phyloP scores from a whole-genome alignment of 768 basidiomycete genomes.

The Tulasnella sp. region DNA sequence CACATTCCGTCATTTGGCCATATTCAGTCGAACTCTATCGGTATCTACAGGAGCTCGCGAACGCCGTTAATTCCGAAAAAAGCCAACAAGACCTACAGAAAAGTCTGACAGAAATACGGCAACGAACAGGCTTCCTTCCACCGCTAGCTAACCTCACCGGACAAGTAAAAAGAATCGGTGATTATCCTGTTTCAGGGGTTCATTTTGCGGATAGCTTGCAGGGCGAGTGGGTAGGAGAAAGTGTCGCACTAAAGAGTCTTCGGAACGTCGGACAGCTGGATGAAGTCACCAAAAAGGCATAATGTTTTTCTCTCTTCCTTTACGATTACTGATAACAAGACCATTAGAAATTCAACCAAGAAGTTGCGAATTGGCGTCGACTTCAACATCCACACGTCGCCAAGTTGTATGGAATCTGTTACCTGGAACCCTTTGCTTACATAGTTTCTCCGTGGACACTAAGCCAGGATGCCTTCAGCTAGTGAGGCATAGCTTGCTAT shows the following conservation, averaged over 20 bases:
- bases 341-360: slow-evolving; percentile 34
- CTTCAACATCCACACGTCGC: slow-evolving; percentile 25
- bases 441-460: slow-evolving; percentile 39
- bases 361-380: slow-evolving; percentile 33
- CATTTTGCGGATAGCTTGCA: slow-evolving; percentile 31
- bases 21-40: too few relatives aligned
- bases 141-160: slow-evolving; percentile 35
- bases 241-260: slow-evolving; percentile 33
- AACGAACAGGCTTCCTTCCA: slow-evolving; percentile 30
- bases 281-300: slow-evolving; percentile 25
- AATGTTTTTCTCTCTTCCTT: too few relatives aligned
- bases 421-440: background rate
- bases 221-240: slow-evolving; percentile 33
- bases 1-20: background rate
- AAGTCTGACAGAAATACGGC: slow-evolving; percentile 31
- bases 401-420: background rate
- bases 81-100: slow-evolving; percentile 28
- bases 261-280: slow-evolving; percentile 27
- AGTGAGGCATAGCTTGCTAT: slow-evolving; percentile 27
- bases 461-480: slow-evolving; percentile 30
- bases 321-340: too few relatives aligned
- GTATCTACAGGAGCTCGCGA: slow-evolving; percentile 24
- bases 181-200: slow-evolving; percentile 27
- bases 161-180: slow-evolving; percentile 28
- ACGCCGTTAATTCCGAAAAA: slow-evolving; percentile 23